These are phyloP conservation scores for Erodium trifolium DNA, from an alignment of 441 rosid species.

Conservation along the genomic window DNA sequence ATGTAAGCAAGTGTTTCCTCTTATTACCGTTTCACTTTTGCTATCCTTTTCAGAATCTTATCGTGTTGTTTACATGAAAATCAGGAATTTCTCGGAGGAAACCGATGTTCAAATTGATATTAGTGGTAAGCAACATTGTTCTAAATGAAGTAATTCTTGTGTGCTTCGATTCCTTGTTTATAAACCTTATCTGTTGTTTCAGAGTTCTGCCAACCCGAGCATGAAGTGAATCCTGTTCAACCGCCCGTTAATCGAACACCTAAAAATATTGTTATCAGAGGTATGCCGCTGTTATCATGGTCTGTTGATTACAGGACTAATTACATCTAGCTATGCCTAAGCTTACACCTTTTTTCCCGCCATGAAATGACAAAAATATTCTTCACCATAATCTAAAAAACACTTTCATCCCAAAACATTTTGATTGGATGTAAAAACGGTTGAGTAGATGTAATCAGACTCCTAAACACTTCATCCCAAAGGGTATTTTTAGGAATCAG, in stretches of 20 bases:
- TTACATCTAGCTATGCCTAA: no score
- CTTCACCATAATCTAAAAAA: no score
- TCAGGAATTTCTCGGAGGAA: constrained; percentile 48
- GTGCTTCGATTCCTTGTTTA: background rate
- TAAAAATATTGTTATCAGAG: constrained; percentile 60
- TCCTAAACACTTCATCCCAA: no score
- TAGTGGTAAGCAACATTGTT: constrained; percentile 38
- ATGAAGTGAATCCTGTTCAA: constrained; percentile 35
- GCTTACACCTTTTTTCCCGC: no score
- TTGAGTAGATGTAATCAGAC: no score
- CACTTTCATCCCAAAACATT: no score
- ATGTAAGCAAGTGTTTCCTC: constrained; percentile 40
- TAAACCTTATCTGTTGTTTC: constrained; percentile 12
- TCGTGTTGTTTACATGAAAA: constrained; percentile 17
- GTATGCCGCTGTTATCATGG: constrained; percentile 21
- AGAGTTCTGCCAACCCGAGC: constrained; percentile 52
- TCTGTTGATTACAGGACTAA: no score
- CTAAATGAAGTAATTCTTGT: background rate
- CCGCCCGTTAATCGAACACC: constrained; percentile 44
- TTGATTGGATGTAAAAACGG: no score
- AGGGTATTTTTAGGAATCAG: no score
- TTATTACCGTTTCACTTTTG: constrained; percentile 8
- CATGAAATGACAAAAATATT: no score
- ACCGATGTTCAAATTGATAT: constrained; percentile 55
- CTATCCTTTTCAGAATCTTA: constrained; percentile 17